Evolutionary conservation across 306 rosid genomes (phyloP), one percentile per base, ranked within the genome.

Genomic region (Citrullus mucosospermus): DNA sequence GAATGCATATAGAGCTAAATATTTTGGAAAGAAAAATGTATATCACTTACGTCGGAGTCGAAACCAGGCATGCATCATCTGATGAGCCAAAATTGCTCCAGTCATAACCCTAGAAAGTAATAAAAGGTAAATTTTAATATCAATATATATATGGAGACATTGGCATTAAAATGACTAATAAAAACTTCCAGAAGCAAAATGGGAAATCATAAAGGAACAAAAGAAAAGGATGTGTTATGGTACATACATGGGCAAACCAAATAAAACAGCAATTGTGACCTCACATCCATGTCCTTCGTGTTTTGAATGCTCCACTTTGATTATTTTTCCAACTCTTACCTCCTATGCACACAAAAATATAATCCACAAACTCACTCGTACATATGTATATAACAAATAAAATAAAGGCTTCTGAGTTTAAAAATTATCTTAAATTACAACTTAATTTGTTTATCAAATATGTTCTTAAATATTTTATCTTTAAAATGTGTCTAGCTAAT

Each of bases 61-160:
- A 80, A 93, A 89, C 97, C 98, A 93, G 25, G 98, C 98, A 85
- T 93, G 98, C 98, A 93, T 93, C 98, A 25, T 25, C 28, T 25
- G 1, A 25, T 25, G 28, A 25, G 28, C 28, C 28, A 25, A 25
- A 25, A 25, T 25, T 25, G 28, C 28, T 25, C 28, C 98, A 0
- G 93, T 91, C 79, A 93, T 91, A 84, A 90, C 85, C 81, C 98
- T 93, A 14, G 5, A 44, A 44, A 44, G 34, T 12, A 25, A 14
- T 61, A 5, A 61, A 61, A 61, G 0, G 4, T 12, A 61, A 28
- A 30, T 25, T 12, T 25, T 9, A 25, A 61, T 6, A 61, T 61
- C 68, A 61, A 30, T 61, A 60, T 60, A 25, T 58, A 48, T 48
- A 48, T 2, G 4, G 54, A 48, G 4, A 48, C 16, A 48, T 1